Conservation (phyloP, 768 basidiomycete genomes). For the Rhodosporidiobolus odoratus region DNA sequence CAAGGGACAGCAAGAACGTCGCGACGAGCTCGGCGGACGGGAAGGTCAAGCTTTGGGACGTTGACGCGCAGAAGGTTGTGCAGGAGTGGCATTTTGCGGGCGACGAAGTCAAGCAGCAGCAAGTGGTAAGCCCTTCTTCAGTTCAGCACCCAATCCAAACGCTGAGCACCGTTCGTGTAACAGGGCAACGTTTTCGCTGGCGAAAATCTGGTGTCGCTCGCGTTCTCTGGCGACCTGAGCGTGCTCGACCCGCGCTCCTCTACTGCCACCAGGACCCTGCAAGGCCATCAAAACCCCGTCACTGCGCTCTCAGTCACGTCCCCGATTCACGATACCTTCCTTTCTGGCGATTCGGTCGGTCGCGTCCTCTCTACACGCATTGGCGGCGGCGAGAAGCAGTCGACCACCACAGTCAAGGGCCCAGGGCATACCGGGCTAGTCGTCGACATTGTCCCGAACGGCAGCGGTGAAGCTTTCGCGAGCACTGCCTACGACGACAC, state of each 20-base stretch:
- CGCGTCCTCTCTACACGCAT: background rate
- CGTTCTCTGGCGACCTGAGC: conserved; percentile 32
- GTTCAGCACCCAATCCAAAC: background rate
- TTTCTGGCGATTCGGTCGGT: conserved; percentile 32
- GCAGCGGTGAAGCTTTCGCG: background rate
- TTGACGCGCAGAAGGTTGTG: conserved; percentile 60
- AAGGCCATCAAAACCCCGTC: conserved; percentile 35
- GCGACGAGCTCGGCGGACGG: conserved; percentile 53
- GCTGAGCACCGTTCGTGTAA: background rate
- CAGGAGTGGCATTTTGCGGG: conserved; percentile 35
- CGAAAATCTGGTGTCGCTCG: conserved; percentile 22
- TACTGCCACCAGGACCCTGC: conserved; percentile 3
- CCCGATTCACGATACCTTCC: conserved; percentile 5
- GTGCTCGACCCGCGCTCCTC: conserved; percentile 28
- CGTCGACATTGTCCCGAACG: conserved; percentile 18
- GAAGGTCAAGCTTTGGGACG: conserved; percentile 86
- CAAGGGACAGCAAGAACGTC: conserved; percentile 15
- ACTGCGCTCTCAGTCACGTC: conserved; percentile 23
- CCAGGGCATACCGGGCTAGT: conserved; percentile 15
- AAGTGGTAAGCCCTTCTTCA: conserved; percentile 20
- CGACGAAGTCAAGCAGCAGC: conserved; percentile 25
- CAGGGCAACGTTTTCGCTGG: conserved; percentile 34
- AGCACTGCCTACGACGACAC: conserved; percentile 28
- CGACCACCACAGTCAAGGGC: background rate
- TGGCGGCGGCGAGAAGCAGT: background rate